Evolutionary conservation across 2,329 filamentous ascomycete species (phyloP), one percentile per base, ranked within the genome.

Genomic region (Penicillium sp.): DNA sequence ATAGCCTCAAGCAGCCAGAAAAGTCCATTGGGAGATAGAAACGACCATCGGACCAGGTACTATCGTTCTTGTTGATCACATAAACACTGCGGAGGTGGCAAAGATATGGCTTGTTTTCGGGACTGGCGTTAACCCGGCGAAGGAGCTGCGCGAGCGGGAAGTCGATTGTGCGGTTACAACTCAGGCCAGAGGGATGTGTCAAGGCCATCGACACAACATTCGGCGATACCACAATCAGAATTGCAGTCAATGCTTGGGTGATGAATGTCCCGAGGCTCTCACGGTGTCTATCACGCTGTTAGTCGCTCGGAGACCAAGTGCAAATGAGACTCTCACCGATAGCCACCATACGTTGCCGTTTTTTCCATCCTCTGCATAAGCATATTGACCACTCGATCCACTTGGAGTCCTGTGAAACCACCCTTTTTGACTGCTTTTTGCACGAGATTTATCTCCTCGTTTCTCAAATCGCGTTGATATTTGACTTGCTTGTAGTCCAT

Each of bases 171-270:
- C 6, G 16, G 10, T 27, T 27, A 3, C 2, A 19, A 4, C 7
- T 16, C 15, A 1, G 15, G 21, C 16, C 10, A 41, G 41, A 50
- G 6, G 53, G 55, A 16, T 41, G 31, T 49, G 55, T 57, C 46
- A 60, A 53, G 3, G 43, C 39, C 36, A 68, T 50, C 2, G 62
- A 56, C 29, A 57, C 51, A 15, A 67, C 19, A 27, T 59, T 57
- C 1, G 66, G 65, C 7, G 62, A 67, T n/a, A 64, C 58, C 7
- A 61, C 61, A 19, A 66, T 54, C 27, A 68, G 47, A 13, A 68
- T 55, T 0, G 61, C 55, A 0, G 64, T 43, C 16, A 68, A 47
- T 11, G 65, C 64, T 46, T 66, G 64, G 11, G 56, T 29, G n/a
- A 66, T 43, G 29, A 55, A 60, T 19, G 44, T 47, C 8, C 36